phyloP scores from a whole-genome alignment of 768 basidiomycete genomes.

The Rhizopogon vinicolor region DNA sequence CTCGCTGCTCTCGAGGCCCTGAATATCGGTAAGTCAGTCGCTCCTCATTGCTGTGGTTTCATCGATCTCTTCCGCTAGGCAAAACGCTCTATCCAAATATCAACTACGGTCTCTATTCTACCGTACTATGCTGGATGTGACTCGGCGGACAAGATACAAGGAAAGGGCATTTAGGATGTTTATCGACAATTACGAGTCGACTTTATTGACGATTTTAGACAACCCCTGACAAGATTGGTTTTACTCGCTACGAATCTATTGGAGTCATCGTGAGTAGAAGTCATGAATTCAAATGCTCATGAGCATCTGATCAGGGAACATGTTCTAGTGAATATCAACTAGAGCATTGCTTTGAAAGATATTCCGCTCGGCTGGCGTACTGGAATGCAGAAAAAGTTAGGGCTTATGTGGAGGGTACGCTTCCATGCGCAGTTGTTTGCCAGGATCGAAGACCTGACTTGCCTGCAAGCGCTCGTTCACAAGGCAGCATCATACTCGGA shows the following conservation, averaged over 20 bases:
- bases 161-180: conserved; percentile 62
- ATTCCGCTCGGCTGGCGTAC: too few relatives aligned
- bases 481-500: too few relatives aligned
- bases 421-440: too few relatives aligned
- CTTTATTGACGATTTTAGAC: conserved; percentile 18
- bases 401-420: too few relatives aligned
- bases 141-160: conserved; percentile 79
- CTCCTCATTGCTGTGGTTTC: neutral
- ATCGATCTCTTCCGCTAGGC: conserved; percentile 28
- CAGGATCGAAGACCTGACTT: too few relatives aligned
- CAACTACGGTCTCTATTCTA: conserved; percentile 42
- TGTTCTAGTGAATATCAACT: too few relatives aligned
- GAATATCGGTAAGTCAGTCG: conserved; percentile 52
- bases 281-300: conserved; percentile 50
- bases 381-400: too few relatives aligned
- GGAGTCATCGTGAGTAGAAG: conserved; percentile 44
- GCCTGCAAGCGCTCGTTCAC: too few relatives aligned
- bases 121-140: conserved; percentile 75
- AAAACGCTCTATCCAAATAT: conserved; percentile 51
- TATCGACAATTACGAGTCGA: neutral
- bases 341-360: too few relatives aligned
- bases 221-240: conserved; percentile 31
- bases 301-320: conserved; percentile 18
- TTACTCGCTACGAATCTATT: conserved; percentile 59
- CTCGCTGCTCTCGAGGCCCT: conserved; percentile 72